Base-by-base conservation (phyloP, 352 stramenopile genomes). In the Globisporangium irregulare region DNA sequence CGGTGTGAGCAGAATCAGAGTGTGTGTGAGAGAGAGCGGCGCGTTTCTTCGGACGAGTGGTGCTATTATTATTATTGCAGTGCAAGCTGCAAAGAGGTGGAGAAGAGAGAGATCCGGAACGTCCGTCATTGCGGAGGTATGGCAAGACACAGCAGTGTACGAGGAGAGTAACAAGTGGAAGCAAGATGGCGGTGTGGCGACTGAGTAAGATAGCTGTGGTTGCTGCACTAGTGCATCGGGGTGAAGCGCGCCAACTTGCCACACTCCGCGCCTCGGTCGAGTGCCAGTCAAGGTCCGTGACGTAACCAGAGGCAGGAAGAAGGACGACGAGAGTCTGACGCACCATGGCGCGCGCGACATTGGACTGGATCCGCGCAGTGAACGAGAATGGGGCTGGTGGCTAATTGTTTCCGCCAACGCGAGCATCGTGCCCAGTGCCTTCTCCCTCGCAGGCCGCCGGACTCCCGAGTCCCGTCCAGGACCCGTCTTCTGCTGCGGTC, bases 1-100 rank as follows among this genome's bases (percentile, higher is more conserved):
- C 36, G 12, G 38, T 29, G 59, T 29, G 36, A 29, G 53, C 53
- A 36, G 53, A 18, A 36, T 58, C 53, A 58, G 22, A 56, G n/a
- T 32, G 29, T 32, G 3, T 14, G 50, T 36, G 14, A 58, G 51
- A 27, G 48, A 15, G 27, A 58, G 53, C 29, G 15, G 15, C 36
- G 36, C 12, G 4, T 43, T 43, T 43, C 36, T 43, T 43, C 36
- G 36, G 36, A 43, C 36, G 14, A 51, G 56, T 50, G 56, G 56
- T 62, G 56, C 25, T 58, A 66, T 58, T 48, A 66, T 59, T 66
- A 66, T 43, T 66, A 66, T 66, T 66, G 43, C 57, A 46, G 60
- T 32, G 24, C 38, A 14, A 32, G 25, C 55, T 62, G 56, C 34
- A 36, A 58, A 4, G 24, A 58, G 53, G 29, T 43, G 36, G 10